Conservation (phyloP, 768 basidiomycete genomes). For the Lentinula lateritia region DNA sequence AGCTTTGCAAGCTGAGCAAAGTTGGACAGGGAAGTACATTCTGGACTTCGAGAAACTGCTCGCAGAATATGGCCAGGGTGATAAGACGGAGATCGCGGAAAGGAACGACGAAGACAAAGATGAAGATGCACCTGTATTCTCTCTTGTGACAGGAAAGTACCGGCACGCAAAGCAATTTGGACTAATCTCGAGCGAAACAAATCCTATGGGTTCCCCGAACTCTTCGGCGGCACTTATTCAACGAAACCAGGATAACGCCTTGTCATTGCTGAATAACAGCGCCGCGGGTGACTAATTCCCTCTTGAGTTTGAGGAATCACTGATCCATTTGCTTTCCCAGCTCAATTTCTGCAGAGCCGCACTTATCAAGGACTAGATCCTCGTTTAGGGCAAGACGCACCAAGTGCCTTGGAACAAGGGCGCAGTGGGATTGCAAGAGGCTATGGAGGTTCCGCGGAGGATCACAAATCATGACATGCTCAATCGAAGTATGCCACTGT, state of each 20-base stretch:
- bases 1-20: slow-evolving; percentile 64
- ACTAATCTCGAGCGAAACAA: slow-evolving; percentile 14
- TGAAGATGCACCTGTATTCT: slow-evolving; percentile 75
- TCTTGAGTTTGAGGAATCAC: background rate
- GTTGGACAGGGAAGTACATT: slow-evolving; percentile 75
- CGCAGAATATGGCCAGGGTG: background rate
- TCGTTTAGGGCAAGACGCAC: slow-evolving; percentile 70
- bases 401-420: slow-evolving; percentile 82
- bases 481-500: background rate
- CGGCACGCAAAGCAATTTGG: slow-evolving; percentile 71
- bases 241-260: slow-evolving; percentile 57
- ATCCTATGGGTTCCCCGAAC: slow-evolving; percentile 11
- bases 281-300: slow-evolving; percentile 54
- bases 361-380: slow-evolving; percentile 80
- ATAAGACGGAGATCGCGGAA: background rate
- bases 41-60: slow-evolving; percentile 70
- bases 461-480: background rate
- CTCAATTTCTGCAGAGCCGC: slow-evolving; percentile 66
- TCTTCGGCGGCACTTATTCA: slow-evolving; percentile 41
- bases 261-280: slow-evolving; percentile 54
- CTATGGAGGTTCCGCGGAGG: slow-evolving; percentile 49
- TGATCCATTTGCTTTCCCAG: slow-evolving; percentile 24
- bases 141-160: slow-evolving; percentile 81
- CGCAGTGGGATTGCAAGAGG: slow-evolving; percentile 85
- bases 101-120: slow-evolving; percentile 35